A percentile compares a stretch with the other conserved stretches of the same genome.
These are phyloP conservation scores for Komagataella kurtzmanii DNA, from an alignment of 805 yeast genomes.

Conservation along the genomic window DNA sequence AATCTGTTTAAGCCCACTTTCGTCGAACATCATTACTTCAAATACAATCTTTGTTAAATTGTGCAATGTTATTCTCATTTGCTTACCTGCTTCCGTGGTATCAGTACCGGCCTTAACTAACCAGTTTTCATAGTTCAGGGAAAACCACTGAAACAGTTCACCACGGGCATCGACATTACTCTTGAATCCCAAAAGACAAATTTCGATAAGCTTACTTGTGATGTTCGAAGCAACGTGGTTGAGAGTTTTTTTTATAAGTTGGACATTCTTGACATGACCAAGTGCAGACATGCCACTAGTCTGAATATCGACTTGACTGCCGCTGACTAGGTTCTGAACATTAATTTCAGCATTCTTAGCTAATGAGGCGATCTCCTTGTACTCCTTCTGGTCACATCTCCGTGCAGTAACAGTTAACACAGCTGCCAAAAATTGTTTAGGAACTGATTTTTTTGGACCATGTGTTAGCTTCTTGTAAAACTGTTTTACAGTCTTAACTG, in stretches of 20 bases:
- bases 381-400: slow-evolving; percentile 26
- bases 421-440: slow-evolving; percentile 33
- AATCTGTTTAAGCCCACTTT: slow-evolving; percentile 1
- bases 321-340: slow-evolving; percentile 21
- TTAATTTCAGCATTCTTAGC: slow-evolving; percentile 36
- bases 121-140: slow-evolving; percentile 38
- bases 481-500: slow-evolving; percentile 20
- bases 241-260: slow-evolving; percentile 36
- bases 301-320: slow-evolving; percentile 26
- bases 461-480: slow-evolving; percentile 36
- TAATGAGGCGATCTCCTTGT: slow-evolving; percentile 44
- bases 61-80: slow-evolving; percentile 28
- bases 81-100: slow-evolving; percentile 31
- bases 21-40: slow-evolving; percentile 10
- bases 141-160: slow-evolving; percentile 45
- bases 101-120: slow-evolving; percentile 28
- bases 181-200: slow-evolving; percentile 42
- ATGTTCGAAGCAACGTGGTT: slow-evolving; percentile 45
- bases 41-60: slow-evolving; percentile 28
- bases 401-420: slow-evolving; percentile 27
- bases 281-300: slow-evolving; percentile 42
- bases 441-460: slow-evolving; percentile 38
- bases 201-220: slow-evolving; percentile 39
- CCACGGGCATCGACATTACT: slow-evolving; percentile 18
- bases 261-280: slow-evolving; percentile 31